These are phyloP conservation scores for Nannochloropsis gaditana DNA, from an alignment of 108 stramenopile species.

Conservation along the genomic window DNA sequence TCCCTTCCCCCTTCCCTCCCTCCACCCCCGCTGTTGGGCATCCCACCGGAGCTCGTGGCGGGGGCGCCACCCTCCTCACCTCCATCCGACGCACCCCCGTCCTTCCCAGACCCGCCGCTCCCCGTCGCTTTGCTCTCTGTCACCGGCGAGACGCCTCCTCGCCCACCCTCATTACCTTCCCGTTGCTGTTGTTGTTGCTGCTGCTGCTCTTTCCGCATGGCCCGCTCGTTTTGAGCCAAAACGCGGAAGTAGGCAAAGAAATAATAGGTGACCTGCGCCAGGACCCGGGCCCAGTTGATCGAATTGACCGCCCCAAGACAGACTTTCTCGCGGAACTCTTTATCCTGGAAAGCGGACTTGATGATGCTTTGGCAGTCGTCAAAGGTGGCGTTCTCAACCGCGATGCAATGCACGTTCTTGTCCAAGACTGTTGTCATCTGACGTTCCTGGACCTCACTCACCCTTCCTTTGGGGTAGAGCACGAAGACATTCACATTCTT, in stretches of 20 bases:
- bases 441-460: constrained; percentile 86
- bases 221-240: constrained; percentile 56
- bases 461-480: constrained; percentile 86
- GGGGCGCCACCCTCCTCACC: neutral
- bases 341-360: constrained; percentile 84
- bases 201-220: constrained; percentile 51
- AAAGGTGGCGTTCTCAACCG: constrained; percentile 73
- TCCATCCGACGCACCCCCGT: neutral
- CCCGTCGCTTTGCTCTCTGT: neutral
- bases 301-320: constrained; percentile 88
- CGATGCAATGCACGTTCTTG: constrained; percentile 87
- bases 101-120: neutral
- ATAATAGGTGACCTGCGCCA: constrained; percentile 94
- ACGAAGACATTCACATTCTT: constrained; percentile 93
- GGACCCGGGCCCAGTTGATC: constrained; percentile 95
- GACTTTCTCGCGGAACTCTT: constrained; percentile 68
- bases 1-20: neutral
- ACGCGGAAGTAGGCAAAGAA: constrained; percentile 82
- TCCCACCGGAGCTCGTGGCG: neutral
- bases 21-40: neutral
- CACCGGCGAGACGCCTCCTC: neutral
- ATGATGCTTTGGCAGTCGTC: constrained; percentile 98
- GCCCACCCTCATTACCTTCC: neutral
- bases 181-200: constrained; percentile 38
- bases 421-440: constrained; percentile 97